Base-by-base conservation (phyloP, 208 protist species). In the Trypanosoma grayi region DNA sequence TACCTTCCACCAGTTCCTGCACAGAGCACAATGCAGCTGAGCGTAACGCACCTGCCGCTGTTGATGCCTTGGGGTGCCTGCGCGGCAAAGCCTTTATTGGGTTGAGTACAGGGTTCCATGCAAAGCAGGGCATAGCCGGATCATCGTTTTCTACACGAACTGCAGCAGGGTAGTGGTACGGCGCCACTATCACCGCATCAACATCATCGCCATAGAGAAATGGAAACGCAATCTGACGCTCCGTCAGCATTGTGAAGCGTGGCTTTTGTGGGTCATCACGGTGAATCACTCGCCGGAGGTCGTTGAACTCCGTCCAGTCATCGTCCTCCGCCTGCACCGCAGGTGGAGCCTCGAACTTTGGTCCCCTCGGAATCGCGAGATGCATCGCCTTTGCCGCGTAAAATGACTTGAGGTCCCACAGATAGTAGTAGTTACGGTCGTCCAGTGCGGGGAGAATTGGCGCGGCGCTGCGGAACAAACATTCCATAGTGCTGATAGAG, bases 231-330 rank as follows among this genome's bases (percentile, higher is more conserved):
- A 99, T 98, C 67, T 98, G 94, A 57, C 99, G 99, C 83, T 99
- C 98, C 7, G 99, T 99, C 52, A 98, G 84, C 77, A 99, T 98
- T 28, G 95, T 97, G 53, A 92, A 92, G 31, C 85, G 86, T 25
- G 90, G 90, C 66, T 90, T 88, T 33, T 80, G 76, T 2, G 87
- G 87, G 70, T 96, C 80, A 65, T 99, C 93, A 45, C 99, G 91
- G 62, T 99, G 97, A 75, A 99, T 99, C 45, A 99, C 93, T 75
- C 99, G 99, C 65, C 99, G 97, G 69, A 99, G 97, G 77, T 99
- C 99, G 69, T 99, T 99, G 83, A 99, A 99, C 77, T 99, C 99
- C 69, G 99, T 99, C 98, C 98, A 99, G 79, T 99, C 98, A 64
- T 99, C 97, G 51, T 98, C 93, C 72, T 99, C 99, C 27, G 63